phyloP scores from a whole-genome alignment of 2,329 filamentous ascomycete genomes.

The Iodosphaeria phyllophila region DNA sequence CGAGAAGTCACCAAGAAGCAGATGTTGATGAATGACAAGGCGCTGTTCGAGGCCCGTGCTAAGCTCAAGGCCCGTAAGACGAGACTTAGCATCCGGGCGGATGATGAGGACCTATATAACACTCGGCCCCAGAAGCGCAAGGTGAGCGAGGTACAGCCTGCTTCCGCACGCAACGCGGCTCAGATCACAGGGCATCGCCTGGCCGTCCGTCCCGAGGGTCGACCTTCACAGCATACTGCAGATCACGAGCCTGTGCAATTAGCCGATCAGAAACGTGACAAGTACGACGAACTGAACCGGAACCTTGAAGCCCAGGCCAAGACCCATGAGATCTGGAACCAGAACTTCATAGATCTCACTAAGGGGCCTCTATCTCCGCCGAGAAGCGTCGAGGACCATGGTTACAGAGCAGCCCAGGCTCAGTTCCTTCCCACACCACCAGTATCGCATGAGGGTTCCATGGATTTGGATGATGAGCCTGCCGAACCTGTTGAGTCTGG shows the following conservation, averaged over 20 bases:
- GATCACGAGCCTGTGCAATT: constrained; percentile 61
- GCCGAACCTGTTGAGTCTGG: constrained; percentile 5
- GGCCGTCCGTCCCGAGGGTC: constrained; percentile 50
- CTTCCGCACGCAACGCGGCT: constrained; percentile 35
- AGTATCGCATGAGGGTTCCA: constrained; percentile 34
- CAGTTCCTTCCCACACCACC: constrained; percentile 52
- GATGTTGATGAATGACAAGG: constrained; percentile 52
- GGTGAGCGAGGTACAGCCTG: constrained; percentile 39
- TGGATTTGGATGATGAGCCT: constrained; percentile 32
- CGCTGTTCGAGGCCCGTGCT: constrained; percentile 66
- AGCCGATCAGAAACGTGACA: constrained; percentile 61
- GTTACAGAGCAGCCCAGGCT: constrained; percentile 54
- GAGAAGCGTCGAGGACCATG: constrained; percentile 41
- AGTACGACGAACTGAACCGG: constrained; percentile 59
- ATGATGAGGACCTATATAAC: constrained; percentile 85
- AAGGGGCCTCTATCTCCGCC: constrained; percentile 69
- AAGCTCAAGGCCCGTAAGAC: constrained; percentile 78
- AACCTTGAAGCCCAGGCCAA: constrained; percentile 77
- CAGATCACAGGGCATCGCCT: constrained; percentile 48
- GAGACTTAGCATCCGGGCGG: constrained; percentile 72
- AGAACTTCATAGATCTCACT: constrained; percentile 75
- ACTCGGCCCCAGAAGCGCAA: constrained; percentile 59
- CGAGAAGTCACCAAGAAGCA: constrained; percentile 69
- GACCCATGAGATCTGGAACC: constrained; percentile 84
- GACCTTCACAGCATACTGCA: too few species aligned